phyloP scores from a whole-genome alignment of 768 basidiomycete genomes.

The Lentinula lateritia region DNA sequence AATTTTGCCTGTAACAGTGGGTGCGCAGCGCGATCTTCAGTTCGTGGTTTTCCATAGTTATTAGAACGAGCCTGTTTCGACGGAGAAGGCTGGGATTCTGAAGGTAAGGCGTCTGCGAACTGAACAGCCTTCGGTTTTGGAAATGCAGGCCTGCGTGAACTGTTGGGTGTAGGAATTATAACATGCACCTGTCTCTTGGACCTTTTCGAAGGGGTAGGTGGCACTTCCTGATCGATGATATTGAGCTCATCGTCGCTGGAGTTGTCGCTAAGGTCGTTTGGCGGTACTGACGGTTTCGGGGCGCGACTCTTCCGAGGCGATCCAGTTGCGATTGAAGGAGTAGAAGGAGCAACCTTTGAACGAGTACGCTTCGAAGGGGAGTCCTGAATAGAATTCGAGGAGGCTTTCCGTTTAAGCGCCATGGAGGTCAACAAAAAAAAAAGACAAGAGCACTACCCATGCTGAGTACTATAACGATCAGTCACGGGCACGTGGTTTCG shows the following conservation, averaged over 20 bases:
- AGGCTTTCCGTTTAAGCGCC: slow-evolving; percentile 42
- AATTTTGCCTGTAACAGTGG: not conserved
- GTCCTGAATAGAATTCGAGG: slow-evolving; percentile 12
- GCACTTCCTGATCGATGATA: not conserved
- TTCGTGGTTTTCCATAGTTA: not conserved
- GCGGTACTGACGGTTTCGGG: not conserved
- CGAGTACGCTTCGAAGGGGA: slow-evolving; percentile 29
- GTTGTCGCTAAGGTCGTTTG: not conserved
- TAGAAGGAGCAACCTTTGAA: slow-evolving; percentile 7
- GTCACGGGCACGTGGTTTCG: not conserved
- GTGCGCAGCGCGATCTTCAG: not conserved
- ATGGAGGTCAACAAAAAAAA: slow-evolving; percentile 13
- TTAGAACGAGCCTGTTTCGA: not conserved
- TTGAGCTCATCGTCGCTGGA: slow-evolving; percentile 5
- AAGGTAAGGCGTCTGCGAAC: not conserved
- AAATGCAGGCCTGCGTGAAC: not conserved
- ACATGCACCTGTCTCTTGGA: not conserved
- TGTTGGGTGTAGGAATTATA: not conserved
- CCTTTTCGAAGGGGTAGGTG: not conserved
- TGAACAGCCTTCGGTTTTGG: not conserved
- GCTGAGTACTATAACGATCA: not conserved
- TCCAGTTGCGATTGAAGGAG: not conserved
- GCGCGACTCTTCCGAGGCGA: not conserved
- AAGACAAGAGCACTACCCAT: not conserved
- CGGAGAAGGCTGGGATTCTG: not conserved